Percentiles rank a stretch among this genome's conserved stretches.
Evolutionary conservation across 768 basidiomycete species (phyloP).

Genomic region (Crepidotus variabilis): DNA sequence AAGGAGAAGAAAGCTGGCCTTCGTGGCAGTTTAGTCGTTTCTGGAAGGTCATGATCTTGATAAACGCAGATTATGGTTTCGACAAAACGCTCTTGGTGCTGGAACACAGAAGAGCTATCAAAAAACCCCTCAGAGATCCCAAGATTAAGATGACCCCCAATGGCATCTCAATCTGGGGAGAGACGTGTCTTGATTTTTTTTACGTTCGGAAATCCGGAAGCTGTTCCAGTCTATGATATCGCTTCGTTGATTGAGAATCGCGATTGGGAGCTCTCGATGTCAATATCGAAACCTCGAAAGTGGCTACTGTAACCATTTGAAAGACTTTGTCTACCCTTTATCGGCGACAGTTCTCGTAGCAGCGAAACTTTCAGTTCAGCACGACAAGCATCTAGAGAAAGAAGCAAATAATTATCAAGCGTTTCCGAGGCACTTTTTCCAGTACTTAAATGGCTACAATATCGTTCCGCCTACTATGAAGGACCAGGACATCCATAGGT

Average conservation of each 20-base stretch:
- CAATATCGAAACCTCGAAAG: slow-evolving; percentile 27
- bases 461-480: slow-evolving; percentile 35
- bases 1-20: too few species aligned
- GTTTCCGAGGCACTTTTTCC: slow-evolving; percentile 41
- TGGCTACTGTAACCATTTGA: slow-evolving; percentile 28
- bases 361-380: slow-evolving; percentile 38
- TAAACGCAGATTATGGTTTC: neutral
- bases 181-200: slow-evolving; percentile 39
- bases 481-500: slow-evolving; percentile 41
- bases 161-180: slow-evolving; percentile 35
- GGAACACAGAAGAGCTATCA: neutral
- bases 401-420: slow-evolving; percentile 43
- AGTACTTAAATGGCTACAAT: slow-evolving; percentile 50
- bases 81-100: neutral
- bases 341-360: slow-evolving; percentile 37
- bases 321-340: slow-evolving; percentile 19
- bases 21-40: too few species aligned
- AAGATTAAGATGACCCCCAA: slow-evolving; percentile 26
- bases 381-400: slow-evolving; percentile 30
- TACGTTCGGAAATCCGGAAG: slow-evolving; percentile 22
- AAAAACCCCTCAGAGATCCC: neutral
- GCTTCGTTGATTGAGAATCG: slow-evolving; percentile 16
- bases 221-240: slow-evolving; percentile 26
- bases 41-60: too few species aligned
- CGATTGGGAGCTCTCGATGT: slow-evolving; percentile 12